Evolutionary conservation across 2,329 filamentous ascomycete genomes (phyloP).

Genomic region (Xylaria sp.): DNA sequence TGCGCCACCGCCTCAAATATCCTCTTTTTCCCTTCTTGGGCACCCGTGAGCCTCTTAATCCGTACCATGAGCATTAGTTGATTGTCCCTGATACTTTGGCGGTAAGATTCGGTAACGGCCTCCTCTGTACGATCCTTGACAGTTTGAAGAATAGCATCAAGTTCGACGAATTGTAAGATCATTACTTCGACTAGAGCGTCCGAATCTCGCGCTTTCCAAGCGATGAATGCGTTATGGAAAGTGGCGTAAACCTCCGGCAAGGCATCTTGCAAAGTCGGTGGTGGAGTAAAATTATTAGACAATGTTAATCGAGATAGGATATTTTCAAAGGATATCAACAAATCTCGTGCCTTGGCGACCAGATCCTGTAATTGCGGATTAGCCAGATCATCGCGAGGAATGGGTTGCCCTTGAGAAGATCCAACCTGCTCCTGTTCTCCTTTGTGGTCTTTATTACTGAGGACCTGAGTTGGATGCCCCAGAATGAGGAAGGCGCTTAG

Average conservation of each 20-base stretch:
- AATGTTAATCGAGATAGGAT: slow-evolving; percentile 73
- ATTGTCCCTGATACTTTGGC: slow-evolving; percentile 82
- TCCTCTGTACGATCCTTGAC: slow-evolving; percentile 82
- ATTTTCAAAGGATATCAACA: slow-evolving; percentile 82
- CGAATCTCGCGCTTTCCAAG: slow-evolving; percentile 85
- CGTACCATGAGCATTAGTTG: slow-evolving; percentile 82
- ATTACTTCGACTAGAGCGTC: slow-evolving; percentile 83
- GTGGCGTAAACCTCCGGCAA: slow-evolving; percentile 77
- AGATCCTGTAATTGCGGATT: slow-evolving; percentile 76
- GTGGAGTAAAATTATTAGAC: slow-evolving; percentile 74
- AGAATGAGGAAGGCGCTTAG: slow-evolving; percentile 83
- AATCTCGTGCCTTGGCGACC: slow-evolving; percentile 79
- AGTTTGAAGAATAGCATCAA: slow-evolving; percentile 85
- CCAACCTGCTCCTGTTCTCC: slow-evolving; percentile 68
- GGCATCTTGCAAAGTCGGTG: slow-evolving; percentile 69
- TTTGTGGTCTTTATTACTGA: slow-evolving; percentile 77
- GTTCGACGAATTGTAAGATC: slow-evolving; percentile 86
- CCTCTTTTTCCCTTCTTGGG: slow-evolving; percentile 75
- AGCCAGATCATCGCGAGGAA: slow-evolving; percentile 64
- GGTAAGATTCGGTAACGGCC: slow-evolving; percentile 79
- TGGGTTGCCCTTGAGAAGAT: slow-evolving; percentile 56
- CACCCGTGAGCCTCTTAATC: slow-evolving; percentile 81
- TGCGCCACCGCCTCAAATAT: slow-evolving; percentile 81
- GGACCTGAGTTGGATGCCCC: slow-evolving; percentile 80
- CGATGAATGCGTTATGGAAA: slow-evolving; percentile 82